Percentiles rank a stretch among this genome's conserved stretches.
phyloP scores from a whole-genome alignment of 192 early-diverging fungal genomes.

The Glomus cerebriforme region DNA sequence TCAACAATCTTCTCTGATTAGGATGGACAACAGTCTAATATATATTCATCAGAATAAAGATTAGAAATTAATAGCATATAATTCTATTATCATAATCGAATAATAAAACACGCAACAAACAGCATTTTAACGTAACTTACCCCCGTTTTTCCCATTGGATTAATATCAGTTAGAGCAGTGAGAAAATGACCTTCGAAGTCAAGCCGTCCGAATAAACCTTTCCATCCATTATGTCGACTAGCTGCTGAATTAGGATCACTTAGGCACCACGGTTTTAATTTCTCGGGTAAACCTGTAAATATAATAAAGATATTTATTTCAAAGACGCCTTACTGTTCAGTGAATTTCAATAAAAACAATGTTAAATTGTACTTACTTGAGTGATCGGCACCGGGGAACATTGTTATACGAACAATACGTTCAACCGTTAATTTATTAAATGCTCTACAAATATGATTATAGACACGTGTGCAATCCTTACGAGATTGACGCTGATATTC shows the following conservation, averaged over 20 bases:
- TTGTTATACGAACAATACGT: conserved; percentile 52
- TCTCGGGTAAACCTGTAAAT: conserved; percentile 42
- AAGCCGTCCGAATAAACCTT: conserved; percentile 63
- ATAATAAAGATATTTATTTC: too few relatives aligned
- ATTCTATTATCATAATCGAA: neutral
- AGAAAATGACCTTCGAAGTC: conserved; percentile 61
- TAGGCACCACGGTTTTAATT: conserved; percentile 61
- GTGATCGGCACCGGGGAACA: conserved; percentile 58
- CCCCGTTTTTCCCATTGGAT: conserved; percentile 65
- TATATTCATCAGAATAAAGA: neutral
- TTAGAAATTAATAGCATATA: neutral
- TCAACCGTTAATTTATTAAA: conserved; percentile 49
- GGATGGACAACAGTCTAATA: conserved; percentile 61
- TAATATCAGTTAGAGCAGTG: conserved; percentile 61
- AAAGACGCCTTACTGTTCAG: neutral
- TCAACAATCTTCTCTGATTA: conserved; percentile 58
- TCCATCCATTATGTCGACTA: conserved; percentile 60
- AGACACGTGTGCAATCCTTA: conserved; percentile 44
- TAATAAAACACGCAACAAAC: neutral
- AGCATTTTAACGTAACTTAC: conserved; percentile 8
- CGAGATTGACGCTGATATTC: conserved; percentile 56
- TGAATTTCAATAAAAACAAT: neutral
- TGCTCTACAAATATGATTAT: conserved; percentile 19
- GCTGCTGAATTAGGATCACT: conserved; percentile 53
- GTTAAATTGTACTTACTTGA: conserved; percentile 23